Percentiles rank a stretch among this genome's conserved stretches.
Conservation (phyloP, 352 stramenopile species). For the Phytophthora litchii region DNA sequence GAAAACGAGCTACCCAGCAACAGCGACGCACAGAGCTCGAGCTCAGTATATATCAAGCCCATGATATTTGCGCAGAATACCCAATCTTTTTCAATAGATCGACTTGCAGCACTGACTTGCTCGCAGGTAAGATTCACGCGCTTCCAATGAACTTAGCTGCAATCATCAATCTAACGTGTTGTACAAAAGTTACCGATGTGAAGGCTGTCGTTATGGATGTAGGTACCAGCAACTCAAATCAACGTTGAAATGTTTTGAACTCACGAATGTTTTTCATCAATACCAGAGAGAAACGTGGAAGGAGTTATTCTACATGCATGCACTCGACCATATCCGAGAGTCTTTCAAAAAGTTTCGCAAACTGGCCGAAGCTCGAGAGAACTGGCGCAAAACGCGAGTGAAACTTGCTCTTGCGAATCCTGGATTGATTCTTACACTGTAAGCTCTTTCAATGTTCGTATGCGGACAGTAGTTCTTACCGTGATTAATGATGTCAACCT, state of each 20-base stretch:
- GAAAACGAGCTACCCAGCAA: conserved; percentile 45
- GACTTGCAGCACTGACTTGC: conserved; percentile 66
- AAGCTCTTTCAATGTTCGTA: conserved; percentile 1
- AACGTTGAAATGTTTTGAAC: not conserved
- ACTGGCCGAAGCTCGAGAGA: conserved; percentile 69
- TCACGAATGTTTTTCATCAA: conserved; percentile 1
- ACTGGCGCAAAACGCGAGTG: conserved; percentile 77
- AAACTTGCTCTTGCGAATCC: conserved; percentile 77
- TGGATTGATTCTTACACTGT: conserved; percentile 75
- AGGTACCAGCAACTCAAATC: conserved; percentile 12
- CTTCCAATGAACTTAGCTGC: not conserved
- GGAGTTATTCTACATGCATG: conserved; percentile 80
- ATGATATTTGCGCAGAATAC: conserved; percentile 80
- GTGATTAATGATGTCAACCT: not conserved
- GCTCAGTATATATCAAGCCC: conserved; percentile 80
- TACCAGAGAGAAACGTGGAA: conserved; percentile 77
- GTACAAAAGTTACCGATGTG: conserved; percentile 64
- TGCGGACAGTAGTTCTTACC: not conserved
- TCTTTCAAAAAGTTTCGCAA: conserved; percentile 61
- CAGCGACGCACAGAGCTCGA: conserved; percentile 64
- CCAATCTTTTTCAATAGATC: conserved; percentile 68
- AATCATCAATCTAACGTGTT: conserved; percentile 1
- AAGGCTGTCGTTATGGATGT: conserved; percentile 85
- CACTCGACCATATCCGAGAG: conserved; percentile 65
- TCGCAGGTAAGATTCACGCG: conserved; percentile 37